Base-by-base conservation (phyloP, 805 yeast genomes). In the Starmerella kuoi region DNA sequence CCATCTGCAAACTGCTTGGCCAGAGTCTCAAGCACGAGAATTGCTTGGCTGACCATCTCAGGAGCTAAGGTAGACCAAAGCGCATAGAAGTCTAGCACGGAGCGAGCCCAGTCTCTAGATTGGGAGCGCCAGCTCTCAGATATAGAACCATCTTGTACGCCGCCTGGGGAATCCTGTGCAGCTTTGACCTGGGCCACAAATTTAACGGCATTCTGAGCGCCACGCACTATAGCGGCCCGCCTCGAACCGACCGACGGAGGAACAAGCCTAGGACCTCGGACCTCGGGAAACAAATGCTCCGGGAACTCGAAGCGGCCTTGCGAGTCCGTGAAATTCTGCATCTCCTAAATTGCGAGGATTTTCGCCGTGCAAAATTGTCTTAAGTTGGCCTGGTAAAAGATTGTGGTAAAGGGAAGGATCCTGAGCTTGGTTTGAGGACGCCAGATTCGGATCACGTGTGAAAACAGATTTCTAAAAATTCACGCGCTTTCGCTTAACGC, bases 21-120 rank as follows among this genome's bases (percentile, higher is more conserved):
- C 2, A 55, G 51, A 4, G 45, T 42, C 26, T 40, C 35, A 22
- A 61, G 42, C 2, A 57, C 42, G 19, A 39, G 41, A 18, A 31
- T 37, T 17, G 63, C 64, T 22, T 47, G 44, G 7, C 43, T 45
- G 3, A 59, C 33, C 24, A 49, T 32, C 1, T 43, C 48, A 2
- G 28, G 42, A 9, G 49, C 45, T 15, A 59, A 35, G 4, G 55
- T 54, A 5, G 55, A 49, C 45, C 58, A 61, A 21, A 46, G 34
- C 21, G 57, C 62, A 24, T 57, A 52, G 31, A 57, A 57, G 19
- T 54, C 55, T 22, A 60, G 40, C 26, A 48, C 49, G 20, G 45
- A 54, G 1, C 56, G 54, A 3, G 65, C 62, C 64, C 64, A 61
- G 19, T 31, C 35, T n/a, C 11, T n/a, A 18, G 34, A 26, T 6